Evolutionary conservation across 192 early-diverging fungal genomes (phyloP).

Genomic region (Linnemannia schmuckeri): DNA sequence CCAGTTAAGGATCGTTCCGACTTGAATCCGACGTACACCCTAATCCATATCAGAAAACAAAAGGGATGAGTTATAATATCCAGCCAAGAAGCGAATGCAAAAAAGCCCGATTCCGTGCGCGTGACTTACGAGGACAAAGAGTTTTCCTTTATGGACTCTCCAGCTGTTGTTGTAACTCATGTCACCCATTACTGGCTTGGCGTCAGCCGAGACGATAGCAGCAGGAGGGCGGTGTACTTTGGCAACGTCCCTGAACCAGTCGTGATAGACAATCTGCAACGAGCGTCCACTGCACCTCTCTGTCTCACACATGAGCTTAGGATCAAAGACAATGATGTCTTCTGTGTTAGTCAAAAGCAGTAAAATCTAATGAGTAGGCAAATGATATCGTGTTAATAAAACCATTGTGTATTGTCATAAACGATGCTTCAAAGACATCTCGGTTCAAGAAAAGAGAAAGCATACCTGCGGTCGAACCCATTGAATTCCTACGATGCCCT

Average conservation of each 20-base stretch:
- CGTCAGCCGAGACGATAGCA: conserved; percentile 9
- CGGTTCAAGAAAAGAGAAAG: neutral
- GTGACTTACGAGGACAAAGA: conserved; percentile 68
- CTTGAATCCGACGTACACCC: conserved; percentile 67
- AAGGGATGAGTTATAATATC: neutral
- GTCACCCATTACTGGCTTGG: conserved; percentile 34
- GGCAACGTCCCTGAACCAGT: conserved; percentile 65
- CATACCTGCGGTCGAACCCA: conserved; percentile 71
- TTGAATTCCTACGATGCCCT: conserved; percentile 71
- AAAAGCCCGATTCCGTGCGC: neutral
- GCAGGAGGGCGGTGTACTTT: conserved; percentile 23
- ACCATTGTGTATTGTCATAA: neutral
- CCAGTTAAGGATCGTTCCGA: conserved; percentile 70
- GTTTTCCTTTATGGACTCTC: conserved; percentile 66
- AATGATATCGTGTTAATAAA: neutral
- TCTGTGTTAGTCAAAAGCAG: conserved; percentile 69
- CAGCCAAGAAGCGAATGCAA: no score
- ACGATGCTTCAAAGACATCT: neutral
- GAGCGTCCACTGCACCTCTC: conserved; percentile 60
- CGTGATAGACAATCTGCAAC: conserved; percentile 70
- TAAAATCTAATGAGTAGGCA: conserved; percentile 57
- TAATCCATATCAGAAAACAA: neutral
- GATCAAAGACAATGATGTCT: conserved; percentile 71
- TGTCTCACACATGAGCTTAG: conserved; percentile 63
- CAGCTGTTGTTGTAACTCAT: conserved; percentile 71